Evolutionary conservation across 176 grass and related monocot species (phyloP), one percentile per base, ranked within the genome.

Genomic region (Chrysopogon serrulatus): DNA sequence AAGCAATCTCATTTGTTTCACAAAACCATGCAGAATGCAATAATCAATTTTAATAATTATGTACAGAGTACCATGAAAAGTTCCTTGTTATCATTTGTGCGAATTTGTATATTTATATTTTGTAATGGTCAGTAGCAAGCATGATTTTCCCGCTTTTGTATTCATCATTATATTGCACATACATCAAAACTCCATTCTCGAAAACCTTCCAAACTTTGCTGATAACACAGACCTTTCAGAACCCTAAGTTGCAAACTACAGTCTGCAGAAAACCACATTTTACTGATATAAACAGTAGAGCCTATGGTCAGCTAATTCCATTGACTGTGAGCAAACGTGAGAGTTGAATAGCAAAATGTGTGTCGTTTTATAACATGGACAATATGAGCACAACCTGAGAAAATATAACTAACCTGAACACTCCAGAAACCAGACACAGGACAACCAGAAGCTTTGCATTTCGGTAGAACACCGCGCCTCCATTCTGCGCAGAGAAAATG

Each of bases 401-500:
- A 73, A 88, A 56, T n/a, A 65, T 27, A 67, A 73, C 88, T 87
- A 71, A 98, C 96, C 96, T 98, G 34, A 90, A 94, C 44, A 98
- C 94, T 80, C 93, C 96, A 8, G 96, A 98, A 86, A 91, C 71
- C 35, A 98, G 86, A 62, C 96, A 98, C 10, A 98, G 85, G 63
- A 94, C 60, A 68, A 95, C 87, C 5, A 98, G 86, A 11, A 96
- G 82, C 86, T 85, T 98, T 62, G 96, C 96, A 41, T 95, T 98
- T 77, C 81, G 59, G 45, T 96, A 96, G 78, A 98, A 98, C 23
- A 89, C 86, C 0, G 68, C 85, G 26, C 91, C 91, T 63, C 90
- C 91, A 47, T 88, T 96, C 84, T 98, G 93, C 41, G 93, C 93
- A 2, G 96, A 93, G 86, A 98, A 98, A 71, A 98, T 98, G 76